Conservation (phyloP, 805 yeast genomes). For the Nakazawaea ambrosiae region DNA sequence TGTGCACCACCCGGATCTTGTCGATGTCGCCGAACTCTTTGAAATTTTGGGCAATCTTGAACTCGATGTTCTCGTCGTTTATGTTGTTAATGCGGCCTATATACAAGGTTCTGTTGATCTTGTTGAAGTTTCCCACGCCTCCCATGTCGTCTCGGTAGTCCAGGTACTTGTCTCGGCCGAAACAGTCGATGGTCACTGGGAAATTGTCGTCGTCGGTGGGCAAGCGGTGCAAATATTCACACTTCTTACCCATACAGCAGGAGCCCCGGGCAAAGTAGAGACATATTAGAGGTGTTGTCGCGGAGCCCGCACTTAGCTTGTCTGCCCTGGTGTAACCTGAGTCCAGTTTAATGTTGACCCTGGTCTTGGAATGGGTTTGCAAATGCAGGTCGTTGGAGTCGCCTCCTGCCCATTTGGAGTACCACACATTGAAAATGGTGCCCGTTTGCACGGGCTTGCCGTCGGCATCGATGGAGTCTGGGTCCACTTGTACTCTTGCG, state of each 20-base stretch:
- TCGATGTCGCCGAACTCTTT: conserved; percentile 73
- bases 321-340: conserved; percentile 73
- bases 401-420: conserved; percentile 81
- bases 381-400: conserved; percentile 37
- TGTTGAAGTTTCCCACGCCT: conserved; percentile 79
- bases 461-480: conserved; percentile 44
- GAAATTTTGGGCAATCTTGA: conserved; percentile 43
- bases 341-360: conserved; percentile 56
- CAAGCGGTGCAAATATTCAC: conserved; percentile 71
- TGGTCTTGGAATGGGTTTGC: conserved; percentile 41
- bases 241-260: conserved; percentile 71
- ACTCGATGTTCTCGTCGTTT: conserved; percentile 30
- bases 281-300: conserved; percentile 45
- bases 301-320: conserved; percentile 25
- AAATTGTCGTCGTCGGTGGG: conserved; percentile 59
- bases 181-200: conserved; percentile 70
- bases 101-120: conserved; percentile 67
- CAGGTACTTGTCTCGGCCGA: conserved; percentile 82
- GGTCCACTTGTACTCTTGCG: conserved; percentile 72
- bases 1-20: conserved; percentile 51
- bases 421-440: conserved; percentile 81
- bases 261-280: conserved; percentile 84
- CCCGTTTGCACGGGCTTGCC: conserved; percentile 78
- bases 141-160: conserved; percentile 89
- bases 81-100: conserved; percentile 51